phyloP scores from a whole-genome alignment of 495 filamentous ascomycete species.

The Paragyromitra xinjiangensis region DNA sequence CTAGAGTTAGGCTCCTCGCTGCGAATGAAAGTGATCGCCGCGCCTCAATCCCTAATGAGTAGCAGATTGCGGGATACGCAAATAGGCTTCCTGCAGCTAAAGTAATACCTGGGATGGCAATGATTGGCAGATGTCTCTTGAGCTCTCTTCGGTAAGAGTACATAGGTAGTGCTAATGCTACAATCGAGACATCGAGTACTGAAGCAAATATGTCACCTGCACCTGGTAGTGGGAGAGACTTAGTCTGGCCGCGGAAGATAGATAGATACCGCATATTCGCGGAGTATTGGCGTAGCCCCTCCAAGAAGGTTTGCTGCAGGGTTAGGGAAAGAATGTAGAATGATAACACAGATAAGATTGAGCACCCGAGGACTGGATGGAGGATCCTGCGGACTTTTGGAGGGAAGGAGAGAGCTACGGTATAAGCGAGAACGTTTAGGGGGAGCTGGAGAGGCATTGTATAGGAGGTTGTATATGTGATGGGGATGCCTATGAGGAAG shows the following conservation, averaged over 20 bases:
- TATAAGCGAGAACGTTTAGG: slow-evolving; percentile 64
- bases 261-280: slow-evolving; percentile 62
- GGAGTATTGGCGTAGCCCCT: slow-evolving; percentile 60
- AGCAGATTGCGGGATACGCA: slow-evolving; percentile 63
- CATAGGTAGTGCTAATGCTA: slow-evolving; percentile 66
- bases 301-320: slow-evolving; percentile 54
- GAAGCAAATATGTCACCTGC: slow-evolving; percentile 65
- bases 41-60: slow-evolving; percentile 62
- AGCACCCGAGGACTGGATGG: slow-evolving; percentile 65
- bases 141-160: slow-evolving; percentile 65
- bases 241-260: slow-evolving; percentile 59
- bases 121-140: slow-evolving; percentile 62
- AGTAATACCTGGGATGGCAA: slow-evolving; percentile 62
- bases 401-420: slow-evolving; percentile 62
- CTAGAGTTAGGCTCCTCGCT: slow-evolving; percentile 64
- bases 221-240: slow-evolving; percentile 58
- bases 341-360: slow-evolving; percentile 61
- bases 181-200: slow-evolving; percentile 65
- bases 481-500: slow-evolving; percentile 62
- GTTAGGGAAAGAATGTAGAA: slow-evolving; percentile 63
- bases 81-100: slow-evolving; percentile 63
- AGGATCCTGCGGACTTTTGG: slow-evolving; percentile 57
- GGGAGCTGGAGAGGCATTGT: slow-evolving; percentile 66
- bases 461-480: slow-evolving; percentile 64
- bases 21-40: slow-evolving; percentile 63